Conservation (phyloP, 1,284 basidiomycete genomes). For the Trametes sp. region DNA sequence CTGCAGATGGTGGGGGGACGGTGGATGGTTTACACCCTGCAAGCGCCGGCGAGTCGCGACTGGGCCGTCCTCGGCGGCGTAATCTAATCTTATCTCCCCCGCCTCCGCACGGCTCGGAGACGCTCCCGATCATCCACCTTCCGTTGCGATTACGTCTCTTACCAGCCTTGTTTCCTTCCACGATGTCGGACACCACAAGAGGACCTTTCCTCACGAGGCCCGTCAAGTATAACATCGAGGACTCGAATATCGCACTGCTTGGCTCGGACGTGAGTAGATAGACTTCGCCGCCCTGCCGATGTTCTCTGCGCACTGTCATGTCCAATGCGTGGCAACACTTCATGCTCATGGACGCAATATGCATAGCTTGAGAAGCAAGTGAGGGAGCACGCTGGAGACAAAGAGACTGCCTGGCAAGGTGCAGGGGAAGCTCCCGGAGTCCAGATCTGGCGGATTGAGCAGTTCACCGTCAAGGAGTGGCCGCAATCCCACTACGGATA, state of each 20-base stretch:
- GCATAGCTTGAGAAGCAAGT: constrained; percentile 63
- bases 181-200: background rate
- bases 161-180: background rate
- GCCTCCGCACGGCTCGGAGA: background rate
- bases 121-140: background rate
- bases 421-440: constrained; percentile 54
- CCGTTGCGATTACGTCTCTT: background rate
- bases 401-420: constrained; percentile 59
- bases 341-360: too few species aligned
- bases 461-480: constrained; percentile 63
- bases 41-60: too few species aligned
- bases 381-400: constrained; percentile 59
- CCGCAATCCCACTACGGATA: constrained; percentile 57
- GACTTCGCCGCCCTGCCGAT: too few species aligned
- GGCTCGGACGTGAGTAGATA: constrained; percentile 60
- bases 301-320: too few species aligned
- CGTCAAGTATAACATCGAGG: constrained; percentile 62
- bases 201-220: constrained; percentile 22
- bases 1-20: too few species aligned
- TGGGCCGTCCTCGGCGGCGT: too few species aligned
- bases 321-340: too few species aligned
- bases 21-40: too few species aligned
- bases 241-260: constrained; percentile 67
- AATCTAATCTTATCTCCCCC: background rate
- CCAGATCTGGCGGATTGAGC: constrained; percentile 67